Percentiles rank a stretch among this genome's conserved stretches.
Conservation (phyloP, 2,329 filamentous ascomycete species). For the Botrytis aclada region DNA sequence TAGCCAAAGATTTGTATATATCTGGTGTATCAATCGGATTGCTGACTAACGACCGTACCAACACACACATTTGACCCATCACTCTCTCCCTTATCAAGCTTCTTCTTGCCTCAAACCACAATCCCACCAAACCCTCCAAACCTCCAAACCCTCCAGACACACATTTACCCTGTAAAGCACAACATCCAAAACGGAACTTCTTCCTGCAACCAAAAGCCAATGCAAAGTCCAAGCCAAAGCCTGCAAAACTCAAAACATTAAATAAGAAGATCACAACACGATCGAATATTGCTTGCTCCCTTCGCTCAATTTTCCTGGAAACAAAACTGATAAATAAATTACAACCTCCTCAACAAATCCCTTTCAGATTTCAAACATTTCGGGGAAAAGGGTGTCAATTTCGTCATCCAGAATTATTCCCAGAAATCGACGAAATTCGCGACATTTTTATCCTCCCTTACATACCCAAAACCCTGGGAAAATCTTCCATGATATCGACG, state of each 20-base stretch:
- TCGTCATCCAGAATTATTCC: neutral
- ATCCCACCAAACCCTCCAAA: neutral
- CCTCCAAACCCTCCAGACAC: neutral
- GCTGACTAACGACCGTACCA: neutral
- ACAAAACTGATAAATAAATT: neutral
- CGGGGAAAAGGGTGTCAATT: neutral
- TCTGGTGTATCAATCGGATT: neutral
- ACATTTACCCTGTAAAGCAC: neutral
- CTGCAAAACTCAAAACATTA: neutral
- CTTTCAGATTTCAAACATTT: neutral
- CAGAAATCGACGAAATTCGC: neutral
- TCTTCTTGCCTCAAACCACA: neutral
- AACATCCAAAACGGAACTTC: neutral
- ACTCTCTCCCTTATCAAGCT: neutral
- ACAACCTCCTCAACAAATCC: neutral
- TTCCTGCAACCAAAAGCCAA: slow-evolving; percentile 1
- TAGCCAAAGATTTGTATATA: neutral
- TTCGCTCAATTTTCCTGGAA: neutral
- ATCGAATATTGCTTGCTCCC: neutral
- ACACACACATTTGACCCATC: neutral
- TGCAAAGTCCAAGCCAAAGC: neutral
- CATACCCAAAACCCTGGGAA: slow-evolving; percentile 4
- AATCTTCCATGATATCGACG: slow-evolving; percentile 9
- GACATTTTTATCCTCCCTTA: neutral
- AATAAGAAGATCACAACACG: neutral